phyloP scores from a whole-genome alignment of 2,329 filamentous ascomycete genomes.

The Exophiala viscosa region DNA sequence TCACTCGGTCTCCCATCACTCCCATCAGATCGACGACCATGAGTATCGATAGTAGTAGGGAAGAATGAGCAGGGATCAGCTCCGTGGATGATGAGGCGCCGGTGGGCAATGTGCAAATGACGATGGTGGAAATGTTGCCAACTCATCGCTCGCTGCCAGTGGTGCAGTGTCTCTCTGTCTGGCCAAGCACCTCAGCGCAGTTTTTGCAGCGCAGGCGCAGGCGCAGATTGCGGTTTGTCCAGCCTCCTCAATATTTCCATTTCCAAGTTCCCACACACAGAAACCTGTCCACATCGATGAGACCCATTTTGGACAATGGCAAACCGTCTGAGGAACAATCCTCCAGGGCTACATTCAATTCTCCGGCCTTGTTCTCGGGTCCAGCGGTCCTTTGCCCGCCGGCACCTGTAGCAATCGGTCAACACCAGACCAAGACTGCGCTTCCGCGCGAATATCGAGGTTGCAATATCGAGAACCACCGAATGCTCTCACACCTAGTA shows the following conservation, averaged over 20 bases:
- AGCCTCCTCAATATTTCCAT: slow-evolving; percentile 7
- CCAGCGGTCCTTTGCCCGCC: slow-evolving; percentile 1
- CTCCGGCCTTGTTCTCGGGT: background rate
- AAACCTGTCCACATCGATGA: slow-evolving; percentile 1
- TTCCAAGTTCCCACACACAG: background rate
- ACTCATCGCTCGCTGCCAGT: slow-evolving; percentile 9
- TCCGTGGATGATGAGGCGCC: slow-evolving; percentile 5
- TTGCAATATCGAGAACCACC: background rate
- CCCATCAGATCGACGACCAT: background rate
- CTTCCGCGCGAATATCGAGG: background rate
- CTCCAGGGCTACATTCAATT: slow-evolving; percentile 8
- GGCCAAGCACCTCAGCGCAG: background rate
- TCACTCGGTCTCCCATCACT: background rate
- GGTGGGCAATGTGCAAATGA: slow-evolving; percentile 1
- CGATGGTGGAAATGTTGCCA: slow-evolving; percentile 9
- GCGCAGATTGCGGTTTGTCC: background rate
- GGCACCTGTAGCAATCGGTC: slow-evolving; percentile 8
- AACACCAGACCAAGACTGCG: background rate
- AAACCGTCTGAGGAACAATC: slow-evolving; percentile 2
- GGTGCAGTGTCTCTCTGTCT: no score
- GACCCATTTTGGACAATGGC: slow-evolving; percentile 13
- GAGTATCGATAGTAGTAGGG: background rate
- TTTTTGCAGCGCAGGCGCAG: background rate
- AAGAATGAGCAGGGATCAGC: background rate
- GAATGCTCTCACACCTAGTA: slow-evolving; percentile 1